Base-by-base conservation (phyloP, 352 stramenopile species). In the Thalassiosira delicatula region DNA sequence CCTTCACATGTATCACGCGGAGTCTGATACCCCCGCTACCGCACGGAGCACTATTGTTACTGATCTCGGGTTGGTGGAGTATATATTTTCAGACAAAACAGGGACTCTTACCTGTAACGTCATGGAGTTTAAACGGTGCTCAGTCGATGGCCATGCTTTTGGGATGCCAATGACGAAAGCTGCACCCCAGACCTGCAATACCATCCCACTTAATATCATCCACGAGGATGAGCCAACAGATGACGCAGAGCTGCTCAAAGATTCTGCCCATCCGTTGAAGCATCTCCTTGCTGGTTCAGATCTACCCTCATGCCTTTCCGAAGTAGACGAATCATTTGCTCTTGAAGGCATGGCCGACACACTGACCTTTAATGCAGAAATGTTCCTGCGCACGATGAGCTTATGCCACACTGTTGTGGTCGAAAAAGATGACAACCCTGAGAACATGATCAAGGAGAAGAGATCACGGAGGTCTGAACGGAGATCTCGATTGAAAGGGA, bases 71-170 rank as follows among this genome's bases (percentile, higher is more conserved):
- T 95, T 98, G 91, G 97, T 99, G 56, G 95, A 96, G 30, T 98
- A 99, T 77, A 96, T 99, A 4, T 99, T 99, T 85, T 98, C 94
- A 0, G 97, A 99, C 88, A 99, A 99, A 80, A 99, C 97, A 1
- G 97, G 97, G n/a, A 99, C 97, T n/a, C 89, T 99, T 3, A 99
- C 97, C 0, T 97, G 96, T 83, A 99, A 99, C 87, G 91, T 99
- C 4, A 99, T 99, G 97, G 94, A 98, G 79, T 98, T 99, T 83
- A 97, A 97, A 57, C 96, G 97, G 68, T 98, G 95, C 82, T 96
- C 95, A 30, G 96, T 98, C 59, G 96, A 98, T 78, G 96, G 95
- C 37, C 88, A 94, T 68, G 90, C 93, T 21, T 98, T 98, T 86
- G 96, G 96, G 12, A 95, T 93, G 65, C 91, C 89, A 44, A 84